Conservation (phyloP, 495 filamentous ascomycete species). For the Cryomyces minteri region DNA sequence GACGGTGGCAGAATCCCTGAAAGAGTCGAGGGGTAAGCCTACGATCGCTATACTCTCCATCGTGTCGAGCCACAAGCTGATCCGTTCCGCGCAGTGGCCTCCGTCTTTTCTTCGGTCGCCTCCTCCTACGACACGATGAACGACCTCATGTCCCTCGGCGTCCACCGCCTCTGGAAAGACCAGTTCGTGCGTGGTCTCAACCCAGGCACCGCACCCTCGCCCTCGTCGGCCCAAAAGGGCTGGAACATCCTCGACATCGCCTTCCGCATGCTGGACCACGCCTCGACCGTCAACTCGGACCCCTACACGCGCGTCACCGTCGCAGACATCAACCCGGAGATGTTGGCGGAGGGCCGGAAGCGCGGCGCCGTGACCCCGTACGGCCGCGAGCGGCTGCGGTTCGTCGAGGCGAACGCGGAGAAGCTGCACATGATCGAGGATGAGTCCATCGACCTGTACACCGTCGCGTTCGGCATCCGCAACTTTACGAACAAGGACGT, state of each 20-base stretch:
- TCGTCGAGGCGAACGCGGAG: conserved; percentile 86
- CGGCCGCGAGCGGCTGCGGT: conserved; percentile 39
- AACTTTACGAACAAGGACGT: conserved; percentile 82
- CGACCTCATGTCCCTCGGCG: conserved; percentile 94
- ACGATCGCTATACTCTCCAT: background rate
- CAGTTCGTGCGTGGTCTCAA: conserved; percentile 86
- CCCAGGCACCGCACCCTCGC: conserved; percentile 53
- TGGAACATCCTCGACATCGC: conserved; percentile 93
- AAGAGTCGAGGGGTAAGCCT: conserved; percentile 48
- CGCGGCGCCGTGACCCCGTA: conserved; percentile 44
- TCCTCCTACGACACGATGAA: conserved; percentile 92
- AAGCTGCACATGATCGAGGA: conserved; percentile 43
- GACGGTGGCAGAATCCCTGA: conserved; percentile 66
- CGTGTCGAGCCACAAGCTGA: conserved; percentile 7
- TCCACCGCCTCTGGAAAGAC: conserved; percentile 97
- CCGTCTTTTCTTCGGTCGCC: conserved; percentile 91
- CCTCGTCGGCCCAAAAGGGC: conserved; percentile 24
- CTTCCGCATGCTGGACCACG: conserved; percentile 87
- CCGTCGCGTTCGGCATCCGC: conserved; percentile 91
- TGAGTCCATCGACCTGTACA: conserved; percentile 72
- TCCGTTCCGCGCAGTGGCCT: conserved; percentile 37
- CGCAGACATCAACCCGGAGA: conserved; percentile 85
- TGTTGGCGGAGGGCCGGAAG: conserved; percentile 76
- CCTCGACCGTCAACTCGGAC: conserved; percentile 66
- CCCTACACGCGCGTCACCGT: conserved; percentile 64